Percentiles rank a stretch among this genome's conserved stretches.
Evolutionary conservation across 805 yeast species (phyloP).

Genomic region (Schizosaccharomyces pombe): DNA sequence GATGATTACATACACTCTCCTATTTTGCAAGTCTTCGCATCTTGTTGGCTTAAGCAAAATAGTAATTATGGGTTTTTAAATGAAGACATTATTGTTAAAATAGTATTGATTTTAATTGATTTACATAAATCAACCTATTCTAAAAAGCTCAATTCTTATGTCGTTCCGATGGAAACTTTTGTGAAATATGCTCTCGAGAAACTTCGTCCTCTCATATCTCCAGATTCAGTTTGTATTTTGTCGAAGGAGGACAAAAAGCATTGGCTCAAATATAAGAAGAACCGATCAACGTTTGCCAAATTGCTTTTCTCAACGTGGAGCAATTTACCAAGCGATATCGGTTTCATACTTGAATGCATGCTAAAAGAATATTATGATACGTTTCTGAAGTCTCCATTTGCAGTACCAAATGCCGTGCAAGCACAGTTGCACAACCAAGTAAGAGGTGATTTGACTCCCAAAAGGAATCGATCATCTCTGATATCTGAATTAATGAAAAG

Average conservation of each 20-base stretch:
- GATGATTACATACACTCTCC: background rate
- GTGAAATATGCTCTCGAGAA: background rate
- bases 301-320: background rate
- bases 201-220: background rate
- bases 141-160: background rate
- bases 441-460: background rate
- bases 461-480: background rate
- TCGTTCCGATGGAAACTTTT: background rate
- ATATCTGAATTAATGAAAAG: background rate
- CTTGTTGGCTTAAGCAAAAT: background rate
- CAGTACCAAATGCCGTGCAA: background rate
- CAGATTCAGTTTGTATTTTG: background rate
- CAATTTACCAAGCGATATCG: background rate
- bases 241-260: background rate
- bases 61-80: background rate
- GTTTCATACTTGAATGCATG: background rate
- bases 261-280: background rate
- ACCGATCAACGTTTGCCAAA: background rate
- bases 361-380: background rate
- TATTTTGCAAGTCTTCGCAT: background rate
- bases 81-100: background rate
- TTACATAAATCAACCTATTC: background rate
- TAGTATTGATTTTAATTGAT: background rate
- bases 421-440: background rate
- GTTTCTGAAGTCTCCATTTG: background rate